These are phyloP conservation scores for Jaltomata sinuosa DNA, from an alignment of 257 asterid genomes.

Conservation along the genomic window DNA sequence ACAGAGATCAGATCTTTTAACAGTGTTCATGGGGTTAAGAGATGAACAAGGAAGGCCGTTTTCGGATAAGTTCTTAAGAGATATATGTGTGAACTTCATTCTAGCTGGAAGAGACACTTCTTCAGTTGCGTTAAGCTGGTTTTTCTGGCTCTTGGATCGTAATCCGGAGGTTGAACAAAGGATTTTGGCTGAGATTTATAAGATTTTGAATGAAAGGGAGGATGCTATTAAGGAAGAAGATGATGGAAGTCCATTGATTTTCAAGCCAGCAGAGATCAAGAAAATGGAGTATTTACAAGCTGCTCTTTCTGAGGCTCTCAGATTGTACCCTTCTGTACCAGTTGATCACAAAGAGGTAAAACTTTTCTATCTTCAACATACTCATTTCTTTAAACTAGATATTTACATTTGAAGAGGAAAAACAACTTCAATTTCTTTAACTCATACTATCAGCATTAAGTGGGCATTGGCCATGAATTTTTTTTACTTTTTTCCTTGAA, in stretches of 20 bases:
- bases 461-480: too few species aligned
- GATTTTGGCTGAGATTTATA: slow-evolving; percentile 53
- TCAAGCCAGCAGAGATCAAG: slow-evolving; percentile 80
- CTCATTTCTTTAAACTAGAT: neutral
- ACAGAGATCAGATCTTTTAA: slow-evolving; percentile 54
- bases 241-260: slow-evolving; percentile 17
- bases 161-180: slow-evolving; percentile 64
- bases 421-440: neutral
- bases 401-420: neutral
- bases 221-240: neutral
- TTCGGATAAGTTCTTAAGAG: slow-evolving; percentile 58
- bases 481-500: too few species aligned
- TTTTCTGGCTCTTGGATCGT: slow-evolving; percentile 65
- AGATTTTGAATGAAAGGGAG: slow-evolving; percentile 45
- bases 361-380: neutral
- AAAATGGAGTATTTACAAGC: slow-evolving; percentile 97
- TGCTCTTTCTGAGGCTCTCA: slow-evolving; percentile 79
- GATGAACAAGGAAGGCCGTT: slow-evolving; percentile 49
- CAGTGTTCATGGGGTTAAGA: slow-evolving; percentile 66
- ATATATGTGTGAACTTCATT: slow-evolving; percentile 84
- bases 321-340: slow-evolving; percentile 93
- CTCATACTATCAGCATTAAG: neutral
- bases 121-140: slow-evolving; percentile 93
- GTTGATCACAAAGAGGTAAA: slow-evolving; percentile 95
- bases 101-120: slow-evolving; percentile 97